These are phyloP conservation scores for Ophiostoma montium DNA, from an alignment of 2,329 filamentous ascomycete species.

Conservation along the genomic window DNA sequence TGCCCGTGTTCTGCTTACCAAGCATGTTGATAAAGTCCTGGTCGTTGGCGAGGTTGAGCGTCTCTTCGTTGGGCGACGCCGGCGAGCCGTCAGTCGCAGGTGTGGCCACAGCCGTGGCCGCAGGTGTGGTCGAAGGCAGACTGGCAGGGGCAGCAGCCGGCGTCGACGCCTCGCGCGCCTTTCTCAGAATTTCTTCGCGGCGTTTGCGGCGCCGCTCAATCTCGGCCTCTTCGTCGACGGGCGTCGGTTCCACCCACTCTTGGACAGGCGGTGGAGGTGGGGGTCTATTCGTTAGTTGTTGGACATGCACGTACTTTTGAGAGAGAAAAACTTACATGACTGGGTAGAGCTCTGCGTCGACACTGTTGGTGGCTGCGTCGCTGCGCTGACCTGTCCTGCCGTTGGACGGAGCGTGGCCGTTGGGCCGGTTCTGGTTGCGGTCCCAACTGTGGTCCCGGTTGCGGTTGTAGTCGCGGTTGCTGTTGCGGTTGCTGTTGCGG, in stretches of 20 bases:
- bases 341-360: background rate
- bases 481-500: background rate
- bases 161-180: slow-evolving; percentile 60
- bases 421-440: background rate
- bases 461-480: background rate
- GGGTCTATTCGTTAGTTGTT: background rate
- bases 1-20: slow-evolving; percentile 22
- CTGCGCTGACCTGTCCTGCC: background rate
- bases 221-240: slow-evolving; percentile 67
- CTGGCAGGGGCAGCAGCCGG: slow-evolving; percentile 30
- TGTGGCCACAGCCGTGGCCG: slow-evolving; percentile 22
- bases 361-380: background rate
- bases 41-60: slow-evolving; percentile 51
- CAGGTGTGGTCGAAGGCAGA: slow-evolving; percentile 16
- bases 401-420: background rate
- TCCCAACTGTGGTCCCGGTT: background rate
- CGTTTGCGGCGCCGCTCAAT: slow-evolving; percentile 75
- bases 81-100: slow-evolving; percentile 13
- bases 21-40: slow-evolving; percentile 51
- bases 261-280: slow-evolving; percentile 10
- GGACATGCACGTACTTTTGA: too few relatives aligned
- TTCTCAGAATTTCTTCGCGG: slow-evolving; percentile 73
- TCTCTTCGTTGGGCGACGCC: slow-evolving; percentile 32
- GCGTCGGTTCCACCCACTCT: slow-evolving; percentile 39
- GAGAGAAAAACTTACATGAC: too few relatives aligned